A percentile compares a stretch with the other conserved stretches of the same genome.
These are phyloP conservation scores for Phialemonium atrogriseum DNA, from an alignment of 2,329 filamentous ascomycete species.

Conservation along the genomic window DNA sequence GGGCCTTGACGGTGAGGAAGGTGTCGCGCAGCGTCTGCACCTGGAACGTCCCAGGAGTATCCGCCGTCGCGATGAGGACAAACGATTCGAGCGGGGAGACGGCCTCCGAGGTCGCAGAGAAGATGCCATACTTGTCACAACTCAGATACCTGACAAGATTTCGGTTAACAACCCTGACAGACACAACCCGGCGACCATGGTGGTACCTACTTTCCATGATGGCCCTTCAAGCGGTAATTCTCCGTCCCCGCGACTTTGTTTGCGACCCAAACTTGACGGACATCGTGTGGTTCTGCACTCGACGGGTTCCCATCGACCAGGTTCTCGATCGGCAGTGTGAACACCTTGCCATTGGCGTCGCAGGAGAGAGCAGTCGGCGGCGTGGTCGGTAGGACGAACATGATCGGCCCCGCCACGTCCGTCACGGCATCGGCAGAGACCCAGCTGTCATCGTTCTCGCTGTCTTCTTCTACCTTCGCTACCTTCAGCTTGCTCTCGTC, in stretches of 20 bases:
- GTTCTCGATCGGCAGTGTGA: constrained; percentile 75
- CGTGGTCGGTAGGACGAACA: constrained; percentile 73
- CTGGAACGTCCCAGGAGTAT: constrained; percentile 64
- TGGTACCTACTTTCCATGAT: constrained; percentile 71
- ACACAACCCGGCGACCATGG: no score
- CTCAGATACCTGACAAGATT: constrained; percentile 60
- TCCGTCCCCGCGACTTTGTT: constrained; percentile 78
- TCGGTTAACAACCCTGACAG: constrained; percentile 7
- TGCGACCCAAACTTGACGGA: constrained; percentile 91
- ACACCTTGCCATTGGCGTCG: constrained; percentile 81
- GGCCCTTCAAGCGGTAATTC: constrained; percentile 76
- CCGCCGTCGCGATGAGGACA: constrained; percentile 52
- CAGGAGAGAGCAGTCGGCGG: constrained; percentile 70
- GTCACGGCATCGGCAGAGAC: constrained; percentile 68
- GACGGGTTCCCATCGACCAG: constrained; percentile 72
- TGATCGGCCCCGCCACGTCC: constrained; percentile 74
- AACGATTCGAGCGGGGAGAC: constrained; percentile 81
- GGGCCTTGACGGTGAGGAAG: constrained; percentile 56
- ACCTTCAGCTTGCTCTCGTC: constrained; percentile 26
- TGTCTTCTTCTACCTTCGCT: constrained; percentile 23
- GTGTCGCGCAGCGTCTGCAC: constrained; percentile 66
- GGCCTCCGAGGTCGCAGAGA: constrained; percentile 71
- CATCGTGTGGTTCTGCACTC: constrained; percentile 93
- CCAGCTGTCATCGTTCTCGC: constrained; percentile 75
- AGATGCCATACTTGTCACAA: constrained; percentile 73